phyloP scores from a whole-genome alignment of 2,329 filamentous ascomycete species.

The Pseudogymnoascus sp. region DNA sequence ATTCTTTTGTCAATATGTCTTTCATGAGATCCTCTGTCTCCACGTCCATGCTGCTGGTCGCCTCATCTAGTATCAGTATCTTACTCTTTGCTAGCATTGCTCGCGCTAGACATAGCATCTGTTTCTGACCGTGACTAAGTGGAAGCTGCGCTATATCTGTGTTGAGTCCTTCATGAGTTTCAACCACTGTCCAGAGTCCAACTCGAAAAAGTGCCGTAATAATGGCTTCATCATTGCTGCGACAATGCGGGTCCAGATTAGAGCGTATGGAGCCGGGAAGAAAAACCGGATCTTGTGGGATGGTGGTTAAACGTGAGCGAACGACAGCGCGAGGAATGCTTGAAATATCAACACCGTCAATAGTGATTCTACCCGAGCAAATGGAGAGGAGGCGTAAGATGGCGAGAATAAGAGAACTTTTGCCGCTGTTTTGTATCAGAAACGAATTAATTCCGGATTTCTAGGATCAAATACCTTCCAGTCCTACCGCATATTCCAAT shows the following conservation, averaged over 20 bases:
- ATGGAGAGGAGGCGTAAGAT: conserved; percentile 35
- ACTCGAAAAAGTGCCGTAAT: conserved; percentile 38
- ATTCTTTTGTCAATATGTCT: conserved; percentile 25
- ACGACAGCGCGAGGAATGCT: conserved; percentile 35
- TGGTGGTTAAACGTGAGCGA: conserved; percentile 32
- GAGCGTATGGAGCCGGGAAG: conserved; percentile 39
- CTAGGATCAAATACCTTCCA: conserved; percentile 13
- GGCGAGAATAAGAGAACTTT: conserved; percentile 34
- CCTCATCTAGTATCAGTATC: conserved; percentile 28
- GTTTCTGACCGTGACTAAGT: conserved; percentile 40
- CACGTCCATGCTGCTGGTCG: conserved; percentile 24
- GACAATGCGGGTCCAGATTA: conserved; percentile 39
- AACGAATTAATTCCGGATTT: neutral
- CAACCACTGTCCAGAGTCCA: conserved; percentile 36
- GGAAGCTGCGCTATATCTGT: conserved; percentile 24
- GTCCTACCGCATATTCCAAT: conserved; percentile 31
- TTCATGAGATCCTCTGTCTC: conserved; percentile 18
- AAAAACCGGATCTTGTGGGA: conserved; percentile 42
- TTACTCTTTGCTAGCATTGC: conserved; percentile 32
- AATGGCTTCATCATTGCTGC: conserved; percentile 34
- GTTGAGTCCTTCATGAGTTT: conserved; percentile 32
- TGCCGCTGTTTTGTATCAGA: conserved; percentile 27
- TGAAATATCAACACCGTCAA: conserved; percentile 41
- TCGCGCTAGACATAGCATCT: conserved; percentile 42
- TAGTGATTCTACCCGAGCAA: conserved; percentile 32